These are phyloP conservation scores for Plasmodium vinckei DNA, from an alignment of 169 alveolate species.

Conservation along the genomic window DNA sequence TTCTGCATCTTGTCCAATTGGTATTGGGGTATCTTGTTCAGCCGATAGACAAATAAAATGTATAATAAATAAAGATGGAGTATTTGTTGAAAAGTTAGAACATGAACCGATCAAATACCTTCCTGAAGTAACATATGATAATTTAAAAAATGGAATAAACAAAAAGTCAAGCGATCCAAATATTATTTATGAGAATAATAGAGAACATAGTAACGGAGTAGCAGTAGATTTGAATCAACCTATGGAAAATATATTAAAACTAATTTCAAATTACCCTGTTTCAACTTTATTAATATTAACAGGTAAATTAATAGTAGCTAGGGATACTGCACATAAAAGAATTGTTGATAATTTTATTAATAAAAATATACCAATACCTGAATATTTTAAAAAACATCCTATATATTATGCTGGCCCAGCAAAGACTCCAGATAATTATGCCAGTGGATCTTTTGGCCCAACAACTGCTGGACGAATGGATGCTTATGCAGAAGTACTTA, in stretches of 20 bases:
- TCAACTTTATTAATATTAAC: slow-evolving; percentile 85
- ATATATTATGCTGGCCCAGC: slow-evolving; percentile 93
- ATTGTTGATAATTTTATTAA: slow-evolving; percentile 83
- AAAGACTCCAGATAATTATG: slow-evolving; percentile 89
- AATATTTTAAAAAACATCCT: slow-evolving; percentile 88
- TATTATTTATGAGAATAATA: background rate
- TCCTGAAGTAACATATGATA: slow-evolving; percentile 67
- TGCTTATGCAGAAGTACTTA: slow-evolving; percentile 85
- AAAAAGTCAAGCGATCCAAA: no score
- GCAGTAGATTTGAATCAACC: slow-evolving; percentile 85
- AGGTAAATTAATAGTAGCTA: slow-evolving; percentile 90
- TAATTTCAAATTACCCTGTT: slow-evolving; percentile 83
- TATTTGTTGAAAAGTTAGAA: slow-evolving; percentile 89
- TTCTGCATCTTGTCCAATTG: slow-evolving; percentile 93
- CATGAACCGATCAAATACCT: slow-evolving; percentile 89
- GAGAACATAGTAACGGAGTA: slow-evolving; percentile 1
- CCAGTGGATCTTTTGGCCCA: slow-evolving; percentile 93
- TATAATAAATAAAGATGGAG: slow-evolving; percentile 83
- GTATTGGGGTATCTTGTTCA: slow-evolving; percentile 93
- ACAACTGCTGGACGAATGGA: slow-evolving; percentile 94
- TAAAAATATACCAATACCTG: slow-evolving; percentile 85
- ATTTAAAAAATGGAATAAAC: background rate
- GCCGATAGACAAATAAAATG: slow-evolving; percentile 92
- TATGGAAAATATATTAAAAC: slow-evolving; percentile 82
- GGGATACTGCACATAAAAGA: slow-evolving; percentile 92